phyloP scores from a whole-genome alignment of 139 green algal species.

The Deuterostichococcus epilithicus region DNA sequence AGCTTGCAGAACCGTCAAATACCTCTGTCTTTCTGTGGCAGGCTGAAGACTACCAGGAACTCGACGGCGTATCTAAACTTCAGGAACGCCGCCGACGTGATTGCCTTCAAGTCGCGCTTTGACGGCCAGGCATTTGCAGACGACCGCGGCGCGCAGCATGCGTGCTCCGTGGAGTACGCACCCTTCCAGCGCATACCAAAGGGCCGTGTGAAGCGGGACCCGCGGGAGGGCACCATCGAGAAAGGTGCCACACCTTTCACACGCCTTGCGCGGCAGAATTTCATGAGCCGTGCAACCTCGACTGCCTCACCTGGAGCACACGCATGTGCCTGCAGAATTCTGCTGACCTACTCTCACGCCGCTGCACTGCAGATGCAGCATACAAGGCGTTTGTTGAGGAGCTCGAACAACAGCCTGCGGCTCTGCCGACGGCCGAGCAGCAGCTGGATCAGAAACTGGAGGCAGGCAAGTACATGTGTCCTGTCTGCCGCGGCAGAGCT shows the following conservation, averaged over 20 bases:
- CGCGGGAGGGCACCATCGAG: constrained; percentile 64
- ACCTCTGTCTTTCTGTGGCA: constrained; percentile 12
- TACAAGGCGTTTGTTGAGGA: constrained; percentile 57
- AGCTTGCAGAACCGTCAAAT: too few relatives aligned
- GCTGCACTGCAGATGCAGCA: constrained; percentile 53
- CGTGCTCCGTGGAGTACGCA: constrained; percentile 66
- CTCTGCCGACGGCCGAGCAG: constrained; percentile 35
- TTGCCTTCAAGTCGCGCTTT: constrained; percentile 57
- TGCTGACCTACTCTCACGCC: too few relatives aligned
- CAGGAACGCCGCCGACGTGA: constrained; percentile 32
- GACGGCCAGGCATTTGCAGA: constrained; percentile 64
- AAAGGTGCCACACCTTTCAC: constrained; percentile 32
- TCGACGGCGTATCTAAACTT: constrained; percentile 71
- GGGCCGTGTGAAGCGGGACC: constrained; percentile 38
- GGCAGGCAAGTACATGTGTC: background rate
- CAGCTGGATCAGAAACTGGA: constrained; percentile 27
- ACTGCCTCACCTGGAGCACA: background rate
- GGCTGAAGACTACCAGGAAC: constrained; percentile 34
- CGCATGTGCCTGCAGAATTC: background rate
- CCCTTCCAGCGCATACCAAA: constrained; percentile 61
- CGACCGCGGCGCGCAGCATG: constrained; percentile 52
- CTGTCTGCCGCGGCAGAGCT: background rate
- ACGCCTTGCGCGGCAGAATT: background rate
- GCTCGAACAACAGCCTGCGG: constrained; percentile 37
- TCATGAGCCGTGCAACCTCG: background rate